Base-by-base conservation (phyloP, 164 flowering plant genomes). In the Annona squamosa region DNA sequence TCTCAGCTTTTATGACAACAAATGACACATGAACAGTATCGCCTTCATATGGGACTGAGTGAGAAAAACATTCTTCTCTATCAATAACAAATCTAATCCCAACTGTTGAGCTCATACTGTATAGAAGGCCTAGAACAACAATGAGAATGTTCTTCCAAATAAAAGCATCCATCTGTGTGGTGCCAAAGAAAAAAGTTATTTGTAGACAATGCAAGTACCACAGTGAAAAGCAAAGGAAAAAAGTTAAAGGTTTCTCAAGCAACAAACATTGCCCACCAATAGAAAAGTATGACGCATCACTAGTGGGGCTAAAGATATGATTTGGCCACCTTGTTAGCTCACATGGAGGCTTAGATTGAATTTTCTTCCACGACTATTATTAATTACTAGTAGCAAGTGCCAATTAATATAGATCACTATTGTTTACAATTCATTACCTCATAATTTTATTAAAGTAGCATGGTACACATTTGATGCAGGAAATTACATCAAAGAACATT, bases 11-110 rank as follows among this genome's bases (percentile, higher is more conserved):
- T 64, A 95, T 86, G 18, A 95, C 98, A 57, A 95, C 99, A 81
- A 91, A 93, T 3, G 96, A 95, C 44, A 81, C 84, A 76, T 93
- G 96, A 70, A 95, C 88, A 2, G 85, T 86, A 71, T 90, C 91
- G 3, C 96, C 94, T 78, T 89, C 94, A 69, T 86, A 90, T 61
- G 88, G 77, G 48, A 88, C 94, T 19, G 86, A 69, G 77, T 93
- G 93, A 48, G 99, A 88, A 80, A 91, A 87, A 71, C 99, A 95
- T 52, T 95, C 99, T 75, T 91, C 97, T 75, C 92, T 86, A 75
- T 95, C 97, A 61, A 95, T 88, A 68, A 90, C 90, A 78, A 95
- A 89, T 79, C 99, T 87, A 69, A 95, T 85, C 62, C 92, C 98
- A 71, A 67, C 59, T 13, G 80, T 85, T 43, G 76, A 79, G 62